A percentile compares a stretch with the other conserved stretches of the same genome.
Evolutionary conservation across 352 stramenopile genomes (phyloP).

Genomic region (Phytopythium vexans): DNA sequence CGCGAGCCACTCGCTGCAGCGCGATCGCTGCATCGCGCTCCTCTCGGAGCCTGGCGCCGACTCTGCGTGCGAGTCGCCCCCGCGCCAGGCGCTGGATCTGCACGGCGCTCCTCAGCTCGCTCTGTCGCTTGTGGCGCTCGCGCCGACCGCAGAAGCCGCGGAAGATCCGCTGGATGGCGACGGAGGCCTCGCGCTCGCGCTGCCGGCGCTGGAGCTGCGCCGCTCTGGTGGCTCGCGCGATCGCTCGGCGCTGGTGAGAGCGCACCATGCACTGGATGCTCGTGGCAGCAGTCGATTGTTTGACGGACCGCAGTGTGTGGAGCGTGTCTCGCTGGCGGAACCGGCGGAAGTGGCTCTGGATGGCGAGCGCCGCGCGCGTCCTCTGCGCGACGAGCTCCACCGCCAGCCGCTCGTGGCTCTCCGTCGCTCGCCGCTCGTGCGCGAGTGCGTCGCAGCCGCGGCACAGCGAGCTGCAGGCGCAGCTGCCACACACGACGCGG

Average conservation of each 20-base stretch:
- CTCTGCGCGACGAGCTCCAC: slow-evolving; percentile 25
- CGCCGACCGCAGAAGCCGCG: too few relatives aligned
- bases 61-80: too few relatives aligned
- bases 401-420: slow-evolving; percentile 13
- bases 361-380: slow-evolving; percentile 20
- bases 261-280: slow-evolving; percentile 37
- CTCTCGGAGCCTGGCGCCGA: too few relatives aligned
- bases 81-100: too few relatives aligned
- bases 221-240: slow-evolving; percentile 28
- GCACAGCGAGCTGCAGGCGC: slow-evolving; percentile 26
- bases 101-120: too few relatives aligned
- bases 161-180: too few relatives aligned
- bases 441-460: slow-evolving; percentile 21
- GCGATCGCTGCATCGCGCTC: slow-evolving; percentile 5
- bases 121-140: too few relatives aligned
- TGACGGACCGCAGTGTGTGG: slow-evolving; percentile 9
- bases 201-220: slow-evolving; percentile 19
- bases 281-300: slow-evolving; percentile 18
- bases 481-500: slow-evolving; percentile 19
- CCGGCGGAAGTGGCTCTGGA: slow-evolving; percentile 44
- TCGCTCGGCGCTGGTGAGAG: slow-evolving; percentile 26
- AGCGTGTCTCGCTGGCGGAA: slow-evolving; percentile 40
- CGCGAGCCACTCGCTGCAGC: slow-evolving; percentile 24
- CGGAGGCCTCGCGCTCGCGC: slow-evolving; percentile 6
- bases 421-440: slow-evolving; percentile 15